Conservation (phyloP, 2,329 filamentous ascomycete species). For the Fusarium torulosum region DNA sequence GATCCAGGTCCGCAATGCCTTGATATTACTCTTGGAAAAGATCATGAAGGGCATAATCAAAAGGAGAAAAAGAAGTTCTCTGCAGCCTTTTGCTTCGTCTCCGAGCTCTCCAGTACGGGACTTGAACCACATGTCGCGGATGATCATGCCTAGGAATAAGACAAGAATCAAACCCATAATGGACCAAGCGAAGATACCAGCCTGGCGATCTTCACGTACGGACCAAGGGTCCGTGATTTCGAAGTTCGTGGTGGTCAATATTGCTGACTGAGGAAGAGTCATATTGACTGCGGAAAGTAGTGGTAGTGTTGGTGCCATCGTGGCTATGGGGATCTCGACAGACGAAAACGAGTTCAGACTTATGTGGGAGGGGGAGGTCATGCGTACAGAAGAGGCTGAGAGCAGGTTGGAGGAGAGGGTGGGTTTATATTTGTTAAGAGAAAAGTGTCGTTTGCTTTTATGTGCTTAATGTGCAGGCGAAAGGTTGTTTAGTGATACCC, state of each 20-base stretch:
- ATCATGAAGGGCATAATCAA: constrained; percentile 10
- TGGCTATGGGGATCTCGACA: background rate
- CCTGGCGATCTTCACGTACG: background rate
- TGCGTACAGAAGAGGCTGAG: background rate
- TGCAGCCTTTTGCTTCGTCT: constrained; percentile 4
- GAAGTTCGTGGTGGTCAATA: background rate
- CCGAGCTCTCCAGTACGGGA: constrained; percentile 27
- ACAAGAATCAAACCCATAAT: constrained; percentile 19
- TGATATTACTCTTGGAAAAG: constrained; percentile 12
- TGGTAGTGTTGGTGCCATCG: background rate
- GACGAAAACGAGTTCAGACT: background rate
- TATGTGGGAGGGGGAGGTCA: background rate
- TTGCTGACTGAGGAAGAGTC: background rate
- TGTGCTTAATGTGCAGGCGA: background rate
- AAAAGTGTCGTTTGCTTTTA: background rate
- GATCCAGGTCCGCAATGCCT: constrained; percentile 9
- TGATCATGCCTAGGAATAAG: constrained; percentile 20
- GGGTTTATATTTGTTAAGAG: background rate
- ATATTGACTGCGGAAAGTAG: background rate
- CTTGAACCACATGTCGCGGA: constrained; percentile 31
- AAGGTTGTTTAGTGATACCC: background rate
- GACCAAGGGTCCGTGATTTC: constrained; percentile 9
- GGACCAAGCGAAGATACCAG: constrained; percentile 14
- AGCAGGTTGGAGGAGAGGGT: background rate
- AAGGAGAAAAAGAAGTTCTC: background rate